Conservation (phyloP, 169 alveolate species). For the Amoebophrya sp. region DNA sequence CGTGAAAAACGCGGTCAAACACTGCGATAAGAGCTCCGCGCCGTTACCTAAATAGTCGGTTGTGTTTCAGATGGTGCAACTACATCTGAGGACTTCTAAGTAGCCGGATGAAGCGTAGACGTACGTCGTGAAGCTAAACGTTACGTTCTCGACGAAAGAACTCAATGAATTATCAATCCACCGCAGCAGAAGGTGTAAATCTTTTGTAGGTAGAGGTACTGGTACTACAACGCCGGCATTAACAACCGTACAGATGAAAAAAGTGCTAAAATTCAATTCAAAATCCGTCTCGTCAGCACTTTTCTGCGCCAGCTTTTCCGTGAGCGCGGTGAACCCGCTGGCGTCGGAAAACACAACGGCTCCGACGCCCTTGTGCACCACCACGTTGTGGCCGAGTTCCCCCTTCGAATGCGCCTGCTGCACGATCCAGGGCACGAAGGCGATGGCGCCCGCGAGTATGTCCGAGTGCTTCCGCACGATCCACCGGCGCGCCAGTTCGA, state of each 20-base stretch:
- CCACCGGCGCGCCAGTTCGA: not conserved
- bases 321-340: constrained; percentile 56
- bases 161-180: not conserved
- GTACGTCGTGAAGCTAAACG: not conserved
- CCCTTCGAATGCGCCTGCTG: constrained; percentile 45
- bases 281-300: constrained; percentile 46
- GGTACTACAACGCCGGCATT: too few species aligned
- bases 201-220: not conserved
- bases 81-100: not conserved
- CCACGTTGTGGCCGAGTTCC: constrained; percentile 33
- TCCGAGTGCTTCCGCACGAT: constrained; percentile 32
- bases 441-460: constrained; percentile 41
- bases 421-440: constrained; percentile 49
- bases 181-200: not conserved
- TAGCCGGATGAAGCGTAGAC: not conserved
- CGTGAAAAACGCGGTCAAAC: constrained; percentile 56
- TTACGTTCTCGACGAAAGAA: not conserved
- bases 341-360: constrained; percentile 59
- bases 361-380: constrained; percentile 44
- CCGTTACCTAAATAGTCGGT: constrained; percentile 55
- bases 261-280: constrained; percentile 37
- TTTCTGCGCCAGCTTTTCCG: constrained; percentile 53
- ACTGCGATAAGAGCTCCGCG: constrained; percentile 53
- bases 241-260: too few species aligned
- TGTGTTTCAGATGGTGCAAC: constrained; percentile 46